Evolutionary conservation across 306 rosid genomes (phyloP).

Genomic region (Dryas alaskensis): DNA sequence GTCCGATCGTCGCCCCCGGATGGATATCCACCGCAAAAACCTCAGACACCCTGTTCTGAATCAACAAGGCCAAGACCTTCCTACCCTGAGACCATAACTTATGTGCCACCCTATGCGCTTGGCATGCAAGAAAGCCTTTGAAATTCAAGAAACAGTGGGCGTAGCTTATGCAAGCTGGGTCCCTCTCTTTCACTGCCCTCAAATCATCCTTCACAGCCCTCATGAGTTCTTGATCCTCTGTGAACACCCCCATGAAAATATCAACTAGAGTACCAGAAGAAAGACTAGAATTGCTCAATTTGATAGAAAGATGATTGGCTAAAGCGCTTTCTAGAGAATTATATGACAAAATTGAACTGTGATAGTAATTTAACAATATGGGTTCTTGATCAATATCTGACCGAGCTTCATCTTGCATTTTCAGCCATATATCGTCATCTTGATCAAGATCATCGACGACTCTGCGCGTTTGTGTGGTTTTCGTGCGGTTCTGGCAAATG

Average conservation of each 20-base stretch:
- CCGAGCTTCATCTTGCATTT: constrained; percentile 62
- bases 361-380: constrained; percentile 49
- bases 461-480: constrained; percentile 23
- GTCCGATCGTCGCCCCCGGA: constrained; percentile 79
- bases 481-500: constrained; percentile 28
- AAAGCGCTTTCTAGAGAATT: constrained; percentile 53
- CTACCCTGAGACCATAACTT: constrained; percentile 62
- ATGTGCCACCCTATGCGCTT: constrained; percentile 74
- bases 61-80: constrained; percentile 51
- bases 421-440: constrained; percentile 45
- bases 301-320: constrained; percentile 54
- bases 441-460: constrained; percentile 23
- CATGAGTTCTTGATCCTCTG: constrained; percentile 36
- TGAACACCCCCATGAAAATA: constrained; percentile 44
- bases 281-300: constrained; percentile 49
- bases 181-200: constrained; percentile 70
- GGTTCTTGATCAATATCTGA: constrained; percentile 60
- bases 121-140: constrained; percentile 82
- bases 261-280: constrained; percentile 45
- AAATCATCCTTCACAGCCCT: constrained; percentile 46
- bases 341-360: constrained; percentile 49
- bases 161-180: constrained; percentile 78
- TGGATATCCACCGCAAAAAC: constrained; percentile 80
- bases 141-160: constrained; percentile 71
- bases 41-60: constrained; percentile 81